Conservation (phyloP, 1,284 basidiomycete species). For the Sanguinoderma infundibulare region DNA sequence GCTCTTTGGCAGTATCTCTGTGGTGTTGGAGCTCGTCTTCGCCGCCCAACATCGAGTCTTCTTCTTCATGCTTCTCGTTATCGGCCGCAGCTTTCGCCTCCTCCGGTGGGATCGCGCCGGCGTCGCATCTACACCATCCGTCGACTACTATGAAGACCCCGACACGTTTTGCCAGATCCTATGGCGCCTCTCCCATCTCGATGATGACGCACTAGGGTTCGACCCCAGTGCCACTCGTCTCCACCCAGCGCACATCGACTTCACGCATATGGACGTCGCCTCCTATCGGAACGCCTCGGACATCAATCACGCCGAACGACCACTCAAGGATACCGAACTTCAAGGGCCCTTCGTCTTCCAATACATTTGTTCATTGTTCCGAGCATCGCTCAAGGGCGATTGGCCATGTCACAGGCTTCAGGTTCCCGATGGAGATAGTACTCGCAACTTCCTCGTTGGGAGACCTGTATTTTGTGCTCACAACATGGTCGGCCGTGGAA, state of each 20-base stretch:
- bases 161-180: constrained; percentile 5
- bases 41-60: constrained; percentile 4
- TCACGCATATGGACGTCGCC: constrained; percentile 2
- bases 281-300: background rate
- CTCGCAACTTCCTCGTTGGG: background rate
- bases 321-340: background rate
- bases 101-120: constrained; percentile 15
- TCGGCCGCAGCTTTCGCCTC: background rate
- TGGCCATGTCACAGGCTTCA: constrained; percentile 9
- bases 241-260: background rate
- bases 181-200: constrained; percentile 5
- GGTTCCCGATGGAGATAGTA: background rate
- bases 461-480: background rate
- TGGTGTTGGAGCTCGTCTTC: background rate
- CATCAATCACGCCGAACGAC: background rate
- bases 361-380: background rate
- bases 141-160: constrained; percentile 10
- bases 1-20: background rate
- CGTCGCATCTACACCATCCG: background rate
- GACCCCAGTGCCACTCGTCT: constrained; percentile 11
- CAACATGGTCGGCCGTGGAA: constrained; percentile 1
- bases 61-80: constrained; percentile 8
- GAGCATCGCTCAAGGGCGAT: background rate
- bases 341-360: background rate
- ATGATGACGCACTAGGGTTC: constrained; percentile 1